Evolutionary conservation across 805 yeast species (phyloP).

Genomic region (Yamadazyma insecticola): DNA sequence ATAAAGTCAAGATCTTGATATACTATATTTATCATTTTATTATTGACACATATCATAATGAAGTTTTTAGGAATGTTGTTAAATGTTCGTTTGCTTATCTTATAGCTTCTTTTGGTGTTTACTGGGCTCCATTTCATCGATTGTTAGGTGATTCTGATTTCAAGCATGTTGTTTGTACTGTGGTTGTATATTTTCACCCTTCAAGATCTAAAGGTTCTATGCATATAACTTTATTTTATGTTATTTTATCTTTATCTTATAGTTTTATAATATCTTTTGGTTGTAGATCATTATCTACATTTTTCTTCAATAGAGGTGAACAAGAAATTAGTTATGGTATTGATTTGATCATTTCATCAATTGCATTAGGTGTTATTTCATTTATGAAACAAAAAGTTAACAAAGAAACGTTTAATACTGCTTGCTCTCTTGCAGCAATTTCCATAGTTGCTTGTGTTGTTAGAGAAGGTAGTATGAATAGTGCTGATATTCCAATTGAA

Average conservation of each 20-base stretch:
- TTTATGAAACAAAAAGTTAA: conserved; percentile 63
- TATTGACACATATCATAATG: conserved; percentile 10
- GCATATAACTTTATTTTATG: conserved; percentile 69
- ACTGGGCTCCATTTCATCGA: conserved; percentile 44
- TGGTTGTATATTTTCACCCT: conserved; percentile 82
- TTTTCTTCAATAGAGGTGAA: conserved; percentile 39
- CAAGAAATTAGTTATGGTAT: conserved; percentile 48
- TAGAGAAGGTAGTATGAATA: conserved; percentile 65
- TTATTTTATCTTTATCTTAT: conserved; percentile 48
- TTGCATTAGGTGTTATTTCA: conserved; percentile 62
- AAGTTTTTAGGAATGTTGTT: conserved; percentile 31
- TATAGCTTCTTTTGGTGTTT: conserved; percentile 70
- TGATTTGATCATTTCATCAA: conserved; percentile 49
- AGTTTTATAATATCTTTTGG: conserved; percentile 48
- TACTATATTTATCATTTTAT: conserved; percentile 1
- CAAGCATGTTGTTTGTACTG: conserved; percentile 78
- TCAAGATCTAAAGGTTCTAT: conserved; percentile 75
- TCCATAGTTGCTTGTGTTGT: conserved; percentile 66
- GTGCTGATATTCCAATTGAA: conserved; percentile 51
- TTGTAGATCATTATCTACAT: conserved; percentile 49
- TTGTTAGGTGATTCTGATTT: conserved; percentile 63
- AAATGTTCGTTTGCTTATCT: conserved; percentile 75
- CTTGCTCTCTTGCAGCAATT: conserved; percentile 73
- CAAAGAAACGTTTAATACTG: conserved; percentile 71
- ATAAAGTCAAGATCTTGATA: conserved; percentile 5